phyloP scores from a whole-genome alignment of 1,284 basidiomycete genomes.

The Marasmius fiardii region DNA sequence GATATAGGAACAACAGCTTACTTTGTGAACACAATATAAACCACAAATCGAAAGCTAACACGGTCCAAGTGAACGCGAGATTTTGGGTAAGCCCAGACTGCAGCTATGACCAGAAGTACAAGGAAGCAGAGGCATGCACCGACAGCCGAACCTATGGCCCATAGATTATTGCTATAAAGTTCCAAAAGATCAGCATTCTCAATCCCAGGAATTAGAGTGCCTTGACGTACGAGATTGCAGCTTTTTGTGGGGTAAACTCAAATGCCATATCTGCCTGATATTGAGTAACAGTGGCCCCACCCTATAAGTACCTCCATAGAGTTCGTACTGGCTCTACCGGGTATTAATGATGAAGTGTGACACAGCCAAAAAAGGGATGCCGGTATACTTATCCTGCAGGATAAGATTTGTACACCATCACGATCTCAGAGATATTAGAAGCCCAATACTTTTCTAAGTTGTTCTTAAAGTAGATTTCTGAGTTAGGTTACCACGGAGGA shows the following conservation, averaged over 20 bases:
- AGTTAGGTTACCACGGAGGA: no score
- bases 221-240: constrained; percentile 10
- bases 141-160: constrained; percentile 16
- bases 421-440: no score
- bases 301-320: not conserved
- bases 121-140: constrained; percentile 19
- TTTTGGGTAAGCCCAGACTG: constrained; percentile 13
- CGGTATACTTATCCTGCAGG: no score
- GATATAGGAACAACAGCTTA: constrained; percentile 8
- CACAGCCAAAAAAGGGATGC: not conserved
- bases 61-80: constrained; percentile 17
- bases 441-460: no score
- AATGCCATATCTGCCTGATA: constrained; percentile 5
- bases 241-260: constrained; percentile 10
- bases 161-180: constrained; percentile 14
- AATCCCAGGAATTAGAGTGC: not conserved
- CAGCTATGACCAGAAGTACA: constrained; percentile 14
- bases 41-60: constrained; percentile 17
- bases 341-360: not conserved
- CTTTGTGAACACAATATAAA: constrained; percentile 17
- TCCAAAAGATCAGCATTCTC: not conserved
- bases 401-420: no score
- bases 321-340: not conserved
- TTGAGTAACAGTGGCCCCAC: not conserved
- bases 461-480: no score